Evolutionary conservation across 306 rosid genomes (phyloP).

Genomic region (Ziziphus jujuba): DNA sequence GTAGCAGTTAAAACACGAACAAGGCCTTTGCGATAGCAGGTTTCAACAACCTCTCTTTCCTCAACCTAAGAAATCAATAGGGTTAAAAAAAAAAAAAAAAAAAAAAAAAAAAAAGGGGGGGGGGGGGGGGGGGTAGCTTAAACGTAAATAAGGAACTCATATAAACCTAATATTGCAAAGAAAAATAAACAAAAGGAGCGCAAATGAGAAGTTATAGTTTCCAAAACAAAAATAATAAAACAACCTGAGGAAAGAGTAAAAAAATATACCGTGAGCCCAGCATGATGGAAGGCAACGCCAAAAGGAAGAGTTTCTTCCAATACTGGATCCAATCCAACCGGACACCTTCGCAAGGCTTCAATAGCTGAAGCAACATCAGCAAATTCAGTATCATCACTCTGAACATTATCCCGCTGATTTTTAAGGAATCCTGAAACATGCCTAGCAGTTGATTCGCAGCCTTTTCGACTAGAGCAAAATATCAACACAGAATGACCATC

Average conservation of each 20-base stretch:
- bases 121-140: too few relatives aligned
- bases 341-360: conserved; percentile 73
- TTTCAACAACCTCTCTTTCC: conserved; percentile 93
- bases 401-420: conserved; percentile 46
- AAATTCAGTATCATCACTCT: conserved; percentile 53
- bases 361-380: conserved; percentile 65
- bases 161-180: neutral
- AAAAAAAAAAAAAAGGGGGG: neutral
- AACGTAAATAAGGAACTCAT: conserved; percentile 15
- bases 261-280: conserved; percentile 85
- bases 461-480: conserved; percentile 96
- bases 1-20: conserved; percentile 93
- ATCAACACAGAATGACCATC: conserved; percentile 92
- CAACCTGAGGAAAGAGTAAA: conserved; percentile 14
- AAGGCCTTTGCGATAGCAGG: conserved; percentile 91
- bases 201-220: neutral
- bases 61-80: conserved; percentile 65
- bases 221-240: conserved; percentile 14
- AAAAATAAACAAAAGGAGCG: conserved; percentile 14
- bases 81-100: neutral
- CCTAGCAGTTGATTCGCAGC: conserved; percentile 96
- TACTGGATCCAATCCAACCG: conserved; percentile 90
- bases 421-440: conserved; percentile 81
- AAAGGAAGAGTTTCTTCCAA: conserved; percentile 81
- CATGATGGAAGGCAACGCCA: conserved; percentile 98